These are phyloP conservation scores for Xerophyta viscosa DNA, from an alignment of 106 monocot genomes.

Conservation along the genomic window DNA sequence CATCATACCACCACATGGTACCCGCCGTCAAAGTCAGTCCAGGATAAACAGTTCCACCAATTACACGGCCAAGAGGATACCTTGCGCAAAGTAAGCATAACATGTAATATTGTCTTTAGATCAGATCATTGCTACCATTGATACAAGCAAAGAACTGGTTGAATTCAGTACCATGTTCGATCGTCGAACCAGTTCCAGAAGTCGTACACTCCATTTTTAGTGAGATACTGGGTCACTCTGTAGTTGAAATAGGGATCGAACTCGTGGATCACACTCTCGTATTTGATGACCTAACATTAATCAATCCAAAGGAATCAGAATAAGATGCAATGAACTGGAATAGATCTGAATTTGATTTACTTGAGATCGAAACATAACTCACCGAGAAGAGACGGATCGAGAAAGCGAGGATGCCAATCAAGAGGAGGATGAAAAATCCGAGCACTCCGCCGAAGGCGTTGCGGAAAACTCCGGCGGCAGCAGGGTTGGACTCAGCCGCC, in stretches of 20 bases:
- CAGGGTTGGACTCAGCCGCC: constrained; percentile 7
- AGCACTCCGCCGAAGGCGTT: constrained; percentile 79
- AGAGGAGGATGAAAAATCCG: constrained; percentile 71
- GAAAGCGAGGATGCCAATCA: constrained; percentile 88
- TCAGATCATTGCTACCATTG: neutral
- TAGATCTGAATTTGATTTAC: neutral
- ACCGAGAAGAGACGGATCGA: constrained; percentile 99
- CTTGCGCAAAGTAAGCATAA: constrained; percentile 22
- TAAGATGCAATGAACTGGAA: neutral
- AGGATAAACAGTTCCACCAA: constrained; percentile 98
- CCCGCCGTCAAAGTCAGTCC: constrained; percentile 93
- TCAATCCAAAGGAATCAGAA: no score
- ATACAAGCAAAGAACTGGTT: neutral
- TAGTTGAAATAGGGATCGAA: constrained; percentile 99
- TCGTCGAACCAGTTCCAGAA: constrained; percentile 99
- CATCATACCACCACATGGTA: constrained; percentile 85
- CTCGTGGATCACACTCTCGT: constrained; percentile 98
- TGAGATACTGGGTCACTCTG: constrained; percentile 95
- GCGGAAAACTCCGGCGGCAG: constrained; percentile 25
- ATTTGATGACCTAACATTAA: constrained; percentile 86
- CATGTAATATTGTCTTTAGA: neutral
- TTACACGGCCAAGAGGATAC: constrained; percentile 99
- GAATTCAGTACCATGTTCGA: constrained; percentile 66
- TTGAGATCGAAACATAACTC: constrained; percentile 16
- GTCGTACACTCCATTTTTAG: constrained; percentile 97